Evolutionary conservation across 208 protist genomes (phyloP).

Genomic region (Wallacemonas collosoma): DNA sequence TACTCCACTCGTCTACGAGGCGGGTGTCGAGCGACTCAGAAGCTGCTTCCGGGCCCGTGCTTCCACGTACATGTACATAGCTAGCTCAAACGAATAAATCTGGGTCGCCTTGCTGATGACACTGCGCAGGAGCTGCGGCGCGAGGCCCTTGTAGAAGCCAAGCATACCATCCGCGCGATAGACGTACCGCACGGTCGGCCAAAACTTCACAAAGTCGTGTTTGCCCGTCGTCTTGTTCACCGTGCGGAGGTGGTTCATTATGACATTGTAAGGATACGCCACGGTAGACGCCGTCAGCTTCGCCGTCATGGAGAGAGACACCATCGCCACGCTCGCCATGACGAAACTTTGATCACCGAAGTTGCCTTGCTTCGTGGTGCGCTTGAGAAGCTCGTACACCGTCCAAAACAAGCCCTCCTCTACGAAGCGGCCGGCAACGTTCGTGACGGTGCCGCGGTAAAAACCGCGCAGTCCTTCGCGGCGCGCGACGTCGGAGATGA

Average conservation of each 20-base stretch:
- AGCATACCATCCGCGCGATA: constrained; percentile 72
- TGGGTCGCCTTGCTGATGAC: constrained; percentile 87
- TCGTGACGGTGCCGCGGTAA: constrained; percentile 87
- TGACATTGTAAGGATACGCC: constrained; percentile 91
- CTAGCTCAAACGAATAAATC: constrained; percentile 89
- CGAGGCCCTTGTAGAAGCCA: constrained; percentile 90
- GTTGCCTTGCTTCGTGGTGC: constrained; percentile 57
- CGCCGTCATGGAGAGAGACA: constrained; percentile 80
- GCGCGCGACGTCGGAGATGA: constrained; percentile 64
- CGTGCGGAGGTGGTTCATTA: constrained; percentile 89
- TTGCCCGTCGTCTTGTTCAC: constrained; percentile 81
- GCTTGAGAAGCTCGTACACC: constrained; percentile 87
- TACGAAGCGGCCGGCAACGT: constrained; percentile 81
- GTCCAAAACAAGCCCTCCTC: constrained; percentile 90
- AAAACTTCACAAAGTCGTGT: constrained; percentile 67
- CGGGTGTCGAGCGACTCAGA: not conserved
- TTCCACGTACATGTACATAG: constrained; percentile 73
- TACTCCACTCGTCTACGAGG: not conserved
- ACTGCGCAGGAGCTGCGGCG: constrained; percentile 82
- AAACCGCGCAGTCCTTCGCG: constrained; percentile 76
- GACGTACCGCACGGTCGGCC: constrained; percentile 74
- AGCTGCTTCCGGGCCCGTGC: constrained; percentile 19
- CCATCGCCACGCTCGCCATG: constrained; percentile 61
- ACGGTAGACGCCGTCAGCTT: constrained; percentile 76
- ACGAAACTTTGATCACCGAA: constrained; percentile 61